Conservation (phyloP, 805 yeast genomes). For the Sungouiella thailandica region DNA sequence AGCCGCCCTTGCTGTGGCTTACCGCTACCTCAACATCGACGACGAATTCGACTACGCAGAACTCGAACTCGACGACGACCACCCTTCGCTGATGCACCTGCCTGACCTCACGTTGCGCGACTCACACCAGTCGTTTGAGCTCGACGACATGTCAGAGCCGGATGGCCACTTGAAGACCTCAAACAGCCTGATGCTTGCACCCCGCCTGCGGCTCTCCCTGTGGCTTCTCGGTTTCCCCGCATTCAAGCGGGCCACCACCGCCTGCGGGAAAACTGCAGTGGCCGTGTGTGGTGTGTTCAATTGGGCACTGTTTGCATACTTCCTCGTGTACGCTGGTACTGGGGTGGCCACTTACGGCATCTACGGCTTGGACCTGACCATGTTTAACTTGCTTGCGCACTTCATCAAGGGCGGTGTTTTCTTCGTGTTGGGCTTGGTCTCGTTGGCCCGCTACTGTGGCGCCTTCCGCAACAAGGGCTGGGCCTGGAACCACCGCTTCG, state of each 20-base stretch:
- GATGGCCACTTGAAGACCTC: constrained; percentile 23
- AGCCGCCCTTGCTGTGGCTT: constrained; percentile 46
- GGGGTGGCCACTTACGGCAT: constrained; percentile 63
- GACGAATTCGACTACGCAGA: constrained; percentile 10
- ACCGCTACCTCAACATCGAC: constrained; percentile 25
- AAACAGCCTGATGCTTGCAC: constrained; percentile 14
- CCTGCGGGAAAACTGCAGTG: constrained; percentile 18
- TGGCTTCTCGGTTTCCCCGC: constrained; percentile 11
- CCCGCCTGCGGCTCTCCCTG: constrained; percentile 5
- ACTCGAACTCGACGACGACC: constrained; percentile 12
- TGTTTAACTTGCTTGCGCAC: constrained; percentile 87
- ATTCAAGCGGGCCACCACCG: constrained; percentile 8
- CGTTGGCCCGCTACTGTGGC: constrained; percentile 87
- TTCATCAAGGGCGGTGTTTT: constrained; percentile 95
- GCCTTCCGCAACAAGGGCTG: constrained; percentile 71
- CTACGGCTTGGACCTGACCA: constrained; percentile 60
- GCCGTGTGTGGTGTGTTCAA: constrained; percentile 33
- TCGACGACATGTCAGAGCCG: constrained; percentile 10
- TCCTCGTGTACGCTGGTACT: constrained; percentile 53
- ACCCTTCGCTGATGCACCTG: constrained; percentile 9
- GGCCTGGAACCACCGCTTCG: constrained; percentile 71
- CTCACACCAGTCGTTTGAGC: constrained; percentile 18
- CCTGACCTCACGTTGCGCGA: constrained; percentile 12
- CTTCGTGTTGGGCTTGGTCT: constrained; percentile 64
- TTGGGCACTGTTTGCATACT: constrained; percentile 59